Percentiles rank a stretch among this genome's conserved stretches.
Evolutionary conservation across 1,284 basidiomycete genomes (phyloP).

Genomic region (Ustilago trichophora): DNA sequence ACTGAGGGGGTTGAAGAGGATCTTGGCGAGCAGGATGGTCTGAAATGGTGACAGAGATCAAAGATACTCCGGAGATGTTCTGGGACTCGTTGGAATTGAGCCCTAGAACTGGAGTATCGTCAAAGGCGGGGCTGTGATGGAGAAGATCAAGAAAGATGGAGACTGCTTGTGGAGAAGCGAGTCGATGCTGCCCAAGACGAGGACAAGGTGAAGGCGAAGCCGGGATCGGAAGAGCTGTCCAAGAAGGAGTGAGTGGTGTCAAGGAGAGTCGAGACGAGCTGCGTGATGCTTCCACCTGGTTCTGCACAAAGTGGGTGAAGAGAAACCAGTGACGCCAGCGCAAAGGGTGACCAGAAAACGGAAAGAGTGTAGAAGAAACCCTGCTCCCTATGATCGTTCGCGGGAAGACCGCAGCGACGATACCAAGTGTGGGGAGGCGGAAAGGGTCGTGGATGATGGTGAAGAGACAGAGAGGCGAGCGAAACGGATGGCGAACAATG

Average conservation of each 20-base stretch:
- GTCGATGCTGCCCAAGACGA: not conserved
- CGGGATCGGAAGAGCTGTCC: too few relatives aligned
- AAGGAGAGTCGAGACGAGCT: too few relatives aligned
- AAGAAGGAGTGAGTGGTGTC: too few relatives aligned
- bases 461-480: not conserved
- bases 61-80: slow-evolving; percentile 25
- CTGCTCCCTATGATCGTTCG: slow-evolving; percentile 1
- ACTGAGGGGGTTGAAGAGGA: slow-evolving; percentile 22
- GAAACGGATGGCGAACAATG: not conserved
- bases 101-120: slow-evolving; percentile 39
- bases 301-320: too few relatives aligned
- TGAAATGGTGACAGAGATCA: slow-evolving; percentile 36
- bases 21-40: slow-evolving; percentile 15
- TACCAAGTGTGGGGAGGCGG: not conserved
- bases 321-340: too few relatives aligned
- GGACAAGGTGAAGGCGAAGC: too few relatives aligned
- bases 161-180: not conserved
- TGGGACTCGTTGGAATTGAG: slow-evolving; percentile 22
- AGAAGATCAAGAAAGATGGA: not conserved
- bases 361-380: too few relatives aligned
- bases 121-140: not conserved
- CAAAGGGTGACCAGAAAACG: too few relatives aligned
- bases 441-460: not conserved
- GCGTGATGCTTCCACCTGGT: too few relatives aligned
- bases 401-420: slow-evolving; percentile 5